A percentile compares a stretch with the other conserved stretches of the same genome.
Evolutionary conservation across 202 grass and related monocot species (phyloP).

Genomic region (Panicum hallii): DNA sequence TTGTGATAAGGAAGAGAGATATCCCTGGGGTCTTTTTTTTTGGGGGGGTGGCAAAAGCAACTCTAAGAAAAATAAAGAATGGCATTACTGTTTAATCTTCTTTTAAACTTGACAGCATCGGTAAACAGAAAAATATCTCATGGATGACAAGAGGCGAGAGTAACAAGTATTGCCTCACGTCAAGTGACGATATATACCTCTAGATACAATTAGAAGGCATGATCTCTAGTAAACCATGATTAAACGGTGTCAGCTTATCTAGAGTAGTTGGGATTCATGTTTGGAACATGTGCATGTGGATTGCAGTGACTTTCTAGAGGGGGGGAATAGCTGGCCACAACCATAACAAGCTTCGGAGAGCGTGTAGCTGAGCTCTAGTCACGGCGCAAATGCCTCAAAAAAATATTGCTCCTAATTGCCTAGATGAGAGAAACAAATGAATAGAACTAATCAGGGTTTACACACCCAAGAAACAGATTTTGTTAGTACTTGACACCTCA

Average conservation of each 20-base stretch:
- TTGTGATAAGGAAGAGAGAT: not conserved
- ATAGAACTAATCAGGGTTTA: not conserved
- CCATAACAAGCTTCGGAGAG: slow-evolving; percentile 12
- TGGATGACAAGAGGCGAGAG: not conserved
- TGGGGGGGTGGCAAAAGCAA: too few species aligned
- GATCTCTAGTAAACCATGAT: too few species aligned
- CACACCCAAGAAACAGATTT: too few species aligned
- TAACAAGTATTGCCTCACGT: not conserved
- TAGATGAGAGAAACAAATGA: not conserved
- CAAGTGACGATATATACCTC: too few species aligned
- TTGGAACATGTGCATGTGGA: too few species aligned
- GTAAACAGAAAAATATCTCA: not conserved
- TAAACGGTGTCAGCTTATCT: too few species aligned
- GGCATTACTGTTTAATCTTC: not conserved
- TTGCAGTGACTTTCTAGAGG: too few species aligned
- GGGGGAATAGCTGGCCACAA: not conserved
- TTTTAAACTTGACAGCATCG: not conserved
- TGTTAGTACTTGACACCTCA: slow-evolving; percentile 18
- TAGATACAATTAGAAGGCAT: too few species aligned
- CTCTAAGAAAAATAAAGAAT: not conserved
- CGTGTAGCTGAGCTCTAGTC: slow-evolving; percentile 29
- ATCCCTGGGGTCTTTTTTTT: too few species aligned
- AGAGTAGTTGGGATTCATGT: too few species aligned
- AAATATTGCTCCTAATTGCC: not conserved
- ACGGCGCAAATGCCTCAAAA: slow-evolving; percentile 28